Evolutionary conservation across 139 green algal genomes (phyloP), one percentile per base, ranked within the genome.

Genomic region (Pleodorina starrii): DNA sequence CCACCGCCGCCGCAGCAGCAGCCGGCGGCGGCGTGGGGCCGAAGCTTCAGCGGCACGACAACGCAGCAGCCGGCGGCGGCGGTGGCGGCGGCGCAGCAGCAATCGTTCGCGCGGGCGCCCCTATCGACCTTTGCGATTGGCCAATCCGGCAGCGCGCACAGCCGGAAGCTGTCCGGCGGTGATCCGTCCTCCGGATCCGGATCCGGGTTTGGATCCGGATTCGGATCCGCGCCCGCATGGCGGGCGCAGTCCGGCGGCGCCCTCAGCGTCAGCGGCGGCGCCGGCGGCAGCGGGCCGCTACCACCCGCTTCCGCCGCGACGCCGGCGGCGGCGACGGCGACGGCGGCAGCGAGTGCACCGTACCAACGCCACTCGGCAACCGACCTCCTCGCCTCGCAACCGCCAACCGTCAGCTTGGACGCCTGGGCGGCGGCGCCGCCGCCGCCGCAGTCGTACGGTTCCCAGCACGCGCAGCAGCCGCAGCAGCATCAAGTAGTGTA

Each of bases 91-190:
- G 29, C 27, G 78, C 50, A 71, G 36, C 78, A 72, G 54, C 50
- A 51, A 27, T 0, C 0, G 35, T n/a, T n/a, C n/a, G n/a, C n/a
- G 29, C 46, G 32, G 3, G 23, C 74, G 7, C n/a, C 36, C 16
- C 36, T 4, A 0, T 44, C 72, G 2, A 59, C 72, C 42, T 57
- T 80, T 40, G 57, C 72, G 0, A 5, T 48, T 16, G 74, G 43
- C 5, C 74, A 82, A 69, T 32, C 48, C 1, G 32, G 12, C 25
- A 29, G 50, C 36, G 29, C 29, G 12, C 59, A 87, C 81, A 40
- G 46, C 40, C 59, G 81, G 17, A 77, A 87, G 59, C 40, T 63
- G 1, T 77, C 57, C 25, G 81, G 60, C 29, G 81, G 81, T 29
- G 81, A 87, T 44, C 35, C 57, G 19, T 36, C 42, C 72, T n/a